Base-by-base conservation (phyloP, 768 basidiomycete genomes). In the Tricholoma saponaceum region DNA sequence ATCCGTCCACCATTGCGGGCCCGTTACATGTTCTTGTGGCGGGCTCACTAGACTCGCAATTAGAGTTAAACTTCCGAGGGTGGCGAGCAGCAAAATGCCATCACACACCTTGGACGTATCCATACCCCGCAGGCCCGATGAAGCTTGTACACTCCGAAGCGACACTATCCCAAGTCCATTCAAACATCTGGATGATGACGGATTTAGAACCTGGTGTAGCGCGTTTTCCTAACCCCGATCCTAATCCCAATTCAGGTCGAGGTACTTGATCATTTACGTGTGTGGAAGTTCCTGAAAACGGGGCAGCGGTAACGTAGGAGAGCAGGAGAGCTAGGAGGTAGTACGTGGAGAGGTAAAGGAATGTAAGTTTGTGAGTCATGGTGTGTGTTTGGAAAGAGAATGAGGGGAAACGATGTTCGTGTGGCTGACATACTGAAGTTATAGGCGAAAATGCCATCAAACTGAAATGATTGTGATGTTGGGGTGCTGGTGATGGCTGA, bases 1-100 rank as follows among this genome's bases (percentile, higher is more conserved):
- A 65, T 87, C 86, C 0, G 86, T 88, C 86, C 86, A 89, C 87
- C 87, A 89, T 62, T 86, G 77, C 2, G 71, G 10, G 4, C 86
- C 86, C 13, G 70, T 62, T 43, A 87, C 69, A 62, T 86, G 85
- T 61, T 87, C 86, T 56, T 77, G 75, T 2, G 85, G 74, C 0
- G 83, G 83, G 64, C 77, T 79, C 47, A 77, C 78, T 78, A 14
- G 6, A 2, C 13, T 44, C 43, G 7, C 7, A 9, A 8, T 2
- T 22, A 12, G n/a, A 22, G 20, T 10, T 9, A 23, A 12, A 12
- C 44, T 6, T 9, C 18, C 8, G 20, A 1, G 7, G 26, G 16
- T 18, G 16, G 33, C 23, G 18, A 49, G 16, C 30, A 9, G 30
- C 26, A 39, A 13, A 72, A 69, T n/a, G n/a, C n/a, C n/a, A n/a